Conservation (phyloP, 768 basidiomycete species). For the Podaxis pistillaris region DNA sequence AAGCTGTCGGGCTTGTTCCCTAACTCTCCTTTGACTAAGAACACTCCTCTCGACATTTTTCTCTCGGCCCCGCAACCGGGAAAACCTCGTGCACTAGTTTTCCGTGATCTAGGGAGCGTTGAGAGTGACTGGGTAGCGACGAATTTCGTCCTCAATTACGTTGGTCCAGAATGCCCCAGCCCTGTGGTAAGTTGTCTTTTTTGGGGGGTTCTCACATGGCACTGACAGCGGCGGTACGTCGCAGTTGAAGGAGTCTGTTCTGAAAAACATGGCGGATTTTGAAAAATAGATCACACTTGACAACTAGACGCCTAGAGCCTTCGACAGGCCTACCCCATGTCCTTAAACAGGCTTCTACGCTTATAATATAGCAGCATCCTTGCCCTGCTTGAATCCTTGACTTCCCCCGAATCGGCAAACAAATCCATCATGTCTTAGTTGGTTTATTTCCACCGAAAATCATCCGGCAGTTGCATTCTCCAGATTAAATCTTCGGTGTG, state of each 20-base stretch:
- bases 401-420: too few relatives aligned
- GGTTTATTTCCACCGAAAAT: constrained; percentile 1
- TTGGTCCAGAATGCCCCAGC: constrained; percentile 68
- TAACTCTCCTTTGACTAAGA: constrained; percentile 63
- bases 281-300: constrained; percentile 20
- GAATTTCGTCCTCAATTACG: constrained; percentile 73
- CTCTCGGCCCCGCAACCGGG: constrained; percentile 55
- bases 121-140: constrained; percentile 75
- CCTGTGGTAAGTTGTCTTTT: constrained; percentile 52
- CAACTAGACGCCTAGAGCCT: constrained; percentile 5
- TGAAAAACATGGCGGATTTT: constrained; percentile 36
- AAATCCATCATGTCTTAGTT: not conserved
- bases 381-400: too few relatives aligned
- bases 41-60: constrained; percentile 66
- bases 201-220: not conserved
- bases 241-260: constrained; percentile 52
- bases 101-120: constrained; percentile 71
- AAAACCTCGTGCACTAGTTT: constrained; percentile 53
- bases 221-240: not conserved
- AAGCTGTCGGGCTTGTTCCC: constrained; percentile 79
- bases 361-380: not conserved
- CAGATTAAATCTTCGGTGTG: not conserved
- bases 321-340: not conserved
- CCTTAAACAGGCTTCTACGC: not conserved
- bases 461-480: not conserved